Evolutionary conservation across 2,329 filamentous ascomycete genomes (phyloP).

Genomic region (Aspergillus fructus): DNA sequence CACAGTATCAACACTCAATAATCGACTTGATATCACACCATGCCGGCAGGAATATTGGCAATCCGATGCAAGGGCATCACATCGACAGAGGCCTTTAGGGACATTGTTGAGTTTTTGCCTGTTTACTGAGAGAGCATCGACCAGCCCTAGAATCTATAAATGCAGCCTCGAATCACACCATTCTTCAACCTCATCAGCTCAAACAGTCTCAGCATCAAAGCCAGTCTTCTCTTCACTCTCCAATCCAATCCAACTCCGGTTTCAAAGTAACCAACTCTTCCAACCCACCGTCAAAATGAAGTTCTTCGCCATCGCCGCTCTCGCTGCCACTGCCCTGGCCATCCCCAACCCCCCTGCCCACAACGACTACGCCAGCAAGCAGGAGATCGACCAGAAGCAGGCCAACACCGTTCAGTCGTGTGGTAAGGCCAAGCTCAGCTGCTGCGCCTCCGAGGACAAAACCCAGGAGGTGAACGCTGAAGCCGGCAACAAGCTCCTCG

Average conservation of each 20-base stretch:
- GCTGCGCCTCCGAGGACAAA: slow-evolving; percentile 4
- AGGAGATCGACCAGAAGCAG: background rate
- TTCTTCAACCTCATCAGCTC: background rate
- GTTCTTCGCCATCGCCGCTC: slow-evolving; percentile 23
- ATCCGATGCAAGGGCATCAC: background rate
- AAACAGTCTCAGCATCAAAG: background rate
- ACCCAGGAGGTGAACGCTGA: background rate
- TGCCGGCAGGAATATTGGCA: background rate
- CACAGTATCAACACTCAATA: background rate
- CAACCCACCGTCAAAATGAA: slow-evolving; percentile 24
- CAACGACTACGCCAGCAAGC: background rate
- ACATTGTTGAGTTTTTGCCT: background rate
- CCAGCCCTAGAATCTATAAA: background rate
- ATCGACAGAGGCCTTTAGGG: background rate
- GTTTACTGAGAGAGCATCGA: background rate
- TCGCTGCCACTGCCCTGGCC: slow-evolving; percentile 20
- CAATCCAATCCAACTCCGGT: background rate
- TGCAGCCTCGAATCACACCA: background rate
- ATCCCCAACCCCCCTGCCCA: background rate
- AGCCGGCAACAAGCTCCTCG: background rate
- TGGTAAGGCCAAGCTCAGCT: slow-evolving; percentile 6
- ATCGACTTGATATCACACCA: background rate
- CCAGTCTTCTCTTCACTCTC: background rate
- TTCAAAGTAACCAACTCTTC: background rate
- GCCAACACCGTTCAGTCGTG: slow-evolving; percentile 3